Conservation (phyloP, 371 early-diverging fungal genomes). For the Mucor circinelloides region DNA sequence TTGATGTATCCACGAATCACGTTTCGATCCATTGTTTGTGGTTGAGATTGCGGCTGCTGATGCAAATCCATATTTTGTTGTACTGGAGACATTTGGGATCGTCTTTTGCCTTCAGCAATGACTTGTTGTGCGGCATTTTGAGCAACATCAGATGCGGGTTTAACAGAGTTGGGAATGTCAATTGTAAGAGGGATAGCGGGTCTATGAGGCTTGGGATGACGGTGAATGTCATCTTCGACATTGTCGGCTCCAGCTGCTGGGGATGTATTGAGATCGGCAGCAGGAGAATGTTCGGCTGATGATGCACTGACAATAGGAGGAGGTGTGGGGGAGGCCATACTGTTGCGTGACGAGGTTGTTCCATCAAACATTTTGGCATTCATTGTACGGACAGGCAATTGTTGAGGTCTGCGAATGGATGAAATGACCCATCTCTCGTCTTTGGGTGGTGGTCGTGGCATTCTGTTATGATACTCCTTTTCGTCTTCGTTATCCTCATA, state of each 20-base stretch:
- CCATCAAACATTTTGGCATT: constrained; percentile 35
- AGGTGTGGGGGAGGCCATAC: not conserved
- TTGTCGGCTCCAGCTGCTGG: not conserved
- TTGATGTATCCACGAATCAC: constrained; percentile 7
- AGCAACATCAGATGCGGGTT: constrained; percentile 10
- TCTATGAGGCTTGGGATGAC: constrained; percentile 29
- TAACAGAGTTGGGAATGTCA: constrained; percentile 42
- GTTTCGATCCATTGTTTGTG: constrained; percentile 2
- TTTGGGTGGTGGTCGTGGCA: constrained; percentile 37
- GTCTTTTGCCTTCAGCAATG: constrained; percentile 33
- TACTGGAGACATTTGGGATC: constrained; percentile 30
- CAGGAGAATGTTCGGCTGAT: not conserved
- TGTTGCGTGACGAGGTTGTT: constrained; percentile 5
- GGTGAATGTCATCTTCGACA: not conserved
- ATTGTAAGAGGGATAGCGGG: constrained; percentile 40
- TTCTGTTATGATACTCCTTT: constrained; percentile 9
- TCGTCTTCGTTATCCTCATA: constrained; percentile 24
- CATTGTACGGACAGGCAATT: constrained; percentile 40
- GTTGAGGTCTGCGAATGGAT: constrained; percentile 50
- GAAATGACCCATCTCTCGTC: constrained; percentile 58
- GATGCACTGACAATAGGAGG: not conserved
- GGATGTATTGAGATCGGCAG: not conserved
- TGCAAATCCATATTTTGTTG: not conserved
- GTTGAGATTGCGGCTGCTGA: not conserved
- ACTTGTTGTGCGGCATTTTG: constrained; percentile 33